Evolutionary conservation across 352 stramenopile species (phyloP).

Genomic region (Pythium periplocum): DNA sequence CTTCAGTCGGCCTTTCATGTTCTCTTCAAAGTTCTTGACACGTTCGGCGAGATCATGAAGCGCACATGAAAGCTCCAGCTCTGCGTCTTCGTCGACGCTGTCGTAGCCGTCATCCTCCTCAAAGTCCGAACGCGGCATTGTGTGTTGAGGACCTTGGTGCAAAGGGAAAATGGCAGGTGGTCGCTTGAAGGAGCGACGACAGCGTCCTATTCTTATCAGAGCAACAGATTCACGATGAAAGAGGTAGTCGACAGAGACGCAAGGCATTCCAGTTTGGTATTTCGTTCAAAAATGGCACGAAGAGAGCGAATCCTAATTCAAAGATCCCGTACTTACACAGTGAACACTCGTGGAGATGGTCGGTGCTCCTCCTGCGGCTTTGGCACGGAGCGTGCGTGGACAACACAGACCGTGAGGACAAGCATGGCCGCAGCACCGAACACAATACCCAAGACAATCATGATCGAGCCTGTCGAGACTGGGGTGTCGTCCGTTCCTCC

Average conservation of each 20-base stretch:
- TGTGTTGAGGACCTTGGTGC: neutral
- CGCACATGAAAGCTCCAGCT: conserved; percentile 71
- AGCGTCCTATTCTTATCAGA: neutral
- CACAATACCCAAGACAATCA: conserved; percentile 12
- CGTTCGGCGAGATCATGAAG: conserved; percentile 59
- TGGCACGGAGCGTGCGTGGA: conserved; percentile 12
- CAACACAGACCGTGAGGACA: conserved; percentile 13
- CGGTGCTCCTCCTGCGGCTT: conserved; percentile 1
- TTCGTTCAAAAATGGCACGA: neutral
- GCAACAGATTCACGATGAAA: neutral
- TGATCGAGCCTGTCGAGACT: conserved; percentile 9
- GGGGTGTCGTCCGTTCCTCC: neutral
- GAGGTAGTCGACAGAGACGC: neutral
- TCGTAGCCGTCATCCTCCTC: conserved; percentile 32
- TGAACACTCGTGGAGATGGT: conserved; percentile 1
- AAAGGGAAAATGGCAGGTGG: neutral
- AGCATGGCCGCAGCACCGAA: conserved; percentile 16
- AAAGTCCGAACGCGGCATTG: conserved; percentile 27
- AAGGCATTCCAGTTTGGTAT: neutral
- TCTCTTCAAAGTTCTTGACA: conserved; percentile 65
- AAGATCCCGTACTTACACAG: too few species aligned
- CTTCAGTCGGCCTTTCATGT: conserved; percentile 57
- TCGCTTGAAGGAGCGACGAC: too few species aligned
- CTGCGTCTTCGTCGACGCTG: conserved; percentile 65
- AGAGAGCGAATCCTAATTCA: neutral